Evolutionary conservation across 1,284 basidiomycete genomes (phyloP).

Genomic region (Boletus mariae): DNA sequence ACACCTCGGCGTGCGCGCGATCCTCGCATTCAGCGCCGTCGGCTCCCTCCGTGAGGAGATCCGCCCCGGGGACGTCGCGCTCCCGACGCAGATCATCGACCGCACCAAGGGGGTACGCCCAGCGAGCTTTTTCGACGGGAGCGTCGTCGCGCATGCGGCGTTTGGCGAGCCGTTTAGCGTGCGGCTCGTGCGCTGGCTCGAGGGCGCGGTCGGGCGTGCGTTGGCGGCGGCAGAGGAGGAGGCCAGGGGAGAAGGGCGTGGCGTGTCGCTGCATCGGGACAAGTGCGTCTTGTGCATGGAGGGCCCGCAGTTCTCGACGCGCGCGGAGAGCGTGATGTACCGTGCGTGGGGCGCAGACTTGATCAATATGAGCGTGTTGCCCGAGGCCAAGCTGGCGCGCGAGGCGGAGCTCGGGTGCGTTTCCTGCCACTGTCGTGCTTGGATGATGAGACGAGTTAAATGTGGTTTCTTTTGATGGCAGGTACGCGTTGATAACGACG

Average conservation of each 20-base stretch:
- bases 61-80: slow-evolving; percentile 83
- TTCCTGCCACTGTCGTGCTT: not conserved
- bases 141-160: slow-evolving; percentile 86
- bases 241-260: slow-evolving; percentile 27
- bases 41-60: slow-evolving; percentile 96
- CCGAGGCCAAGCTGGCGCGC: slow-evolving; percentile 92
- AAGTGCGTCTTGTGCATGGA: slow-evolving; percentile 97
- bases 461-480: slow-evolving; percentile 27
- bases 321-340: slow-evolving; percentile 96
- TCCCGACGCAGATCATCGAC: slow-evolving; percentile 95
- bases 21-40: slow-evolving; percentile 94
- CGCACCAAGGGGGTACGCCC: slow-evolving; percentile 90
- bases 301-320: slow-evolving; percentile 90
- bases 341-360: slow-evolving; percentile 89
- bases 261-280: slow-evolving; percentile 67
- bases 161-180: slow-evolving; percentile 89
- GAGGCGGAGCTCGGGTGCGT: slow-evolving; percentile 88
- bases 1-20: slow-evolving; percentile 82
- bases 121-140: slow-evolving; percentile 83
- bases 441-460: not conserved
- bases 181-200: slow-evolving; percentile 68
- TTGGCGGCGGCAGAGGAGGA: slow-evolving; percentile 52
- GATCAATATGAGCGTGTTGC: slow-evolving; percentile 95
- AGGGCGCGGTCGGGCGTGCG: slow-evolving; percentile 60
- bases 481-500: slow-evolving; percentile 88